Conservation (phyloP, 2,329 filamentous ascomycete species). For the Aureobasidium musti region DNA sequence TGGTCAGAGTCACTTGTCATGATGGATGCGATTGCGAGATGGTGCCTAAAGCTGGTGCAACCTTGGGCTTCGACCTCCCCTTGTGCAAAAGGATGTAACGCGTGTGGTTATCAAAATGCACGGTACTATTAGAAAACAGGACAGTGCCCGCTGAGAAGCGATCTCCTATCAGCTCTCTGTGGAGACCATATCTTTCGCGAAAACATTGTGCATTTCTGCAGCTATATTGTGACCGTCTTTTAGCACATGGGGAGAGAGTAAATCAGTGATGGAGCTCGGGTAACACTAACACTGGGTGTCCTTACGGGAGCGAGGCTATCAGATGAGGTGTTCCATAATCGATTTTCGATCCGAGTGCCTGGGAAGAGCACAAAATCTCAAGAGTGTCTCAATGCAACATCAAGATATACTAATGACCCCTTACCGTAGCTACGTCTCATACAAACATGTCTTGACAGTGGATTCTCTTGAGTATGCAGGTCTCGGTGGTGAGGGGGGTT, state of each 20-base stretch:
- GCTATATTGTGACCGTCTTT: too few relatives aligned
- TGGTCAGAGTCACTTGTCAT: slow-evolving; percentile 1
- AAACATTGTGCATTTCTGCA: too few relatives aligned
- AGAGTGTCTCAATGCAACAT: neutral
- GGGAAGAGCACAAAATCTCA: neutral
- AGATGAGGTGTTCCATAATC: neutral
- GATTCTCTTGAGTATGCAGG: neutral
- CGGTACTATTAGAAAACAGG: too few relatives aligned
- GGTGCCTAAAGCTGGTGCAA: slow-evolving; percentile 11
- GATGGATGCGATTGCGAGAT: neutral
- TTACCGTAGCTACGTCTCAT: neutral
- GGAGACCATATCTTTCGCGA: too few relatives aligned
- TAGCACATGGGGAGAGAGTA: too few relatives aligned
- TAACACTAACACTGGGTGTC: neutral
- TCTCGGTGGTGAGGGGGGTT: neutral
- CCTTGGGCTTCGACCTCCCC: slow-evolving; percentile 1
- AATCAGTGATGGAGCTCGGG: neutral
- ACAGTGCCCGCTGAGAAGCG: too few relatives aligned
- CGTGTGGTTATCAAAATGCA: too few relatives aligned
- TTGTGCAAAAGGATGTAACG: too few relatives aligned
- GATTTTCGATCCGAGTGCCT: neutral
- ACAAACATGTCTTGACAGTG: neutral
- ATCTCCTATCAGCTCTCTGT: too few relatives aligned
- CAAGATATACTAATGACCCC: neutral
- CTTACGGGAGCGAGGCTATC: neutral